phyloP scores from a whole-genome alignment of 2,329 filamentous ascomycete genomes.

The Ophiobolus disseminans region DNA sequence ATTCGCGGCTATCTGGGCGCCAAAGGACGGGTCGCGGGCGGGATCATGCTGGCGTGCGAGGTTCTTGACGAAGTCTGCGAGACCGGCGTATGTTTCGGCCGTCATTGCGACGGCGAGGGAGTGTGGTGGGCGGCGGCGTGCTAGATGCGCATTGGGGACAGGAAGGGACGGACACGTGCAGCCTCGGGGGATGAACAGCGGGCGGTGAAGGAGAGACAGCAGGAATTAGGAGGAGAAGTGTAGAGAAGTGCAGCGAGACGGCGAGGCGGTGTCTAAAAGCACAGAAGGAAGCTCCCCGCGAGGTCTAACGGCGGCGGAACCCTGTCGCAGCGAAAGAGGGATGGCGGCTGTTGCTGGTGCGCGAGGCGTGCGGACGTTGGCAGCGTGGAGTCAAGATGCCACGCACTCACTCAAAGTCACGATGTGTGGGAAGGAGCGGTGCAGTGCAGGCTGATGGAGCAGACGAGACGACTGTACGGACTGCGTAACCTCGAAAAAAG shows the following conservation, averaged over 20 bases:
- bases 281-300: slow-evolving; percentile 13
- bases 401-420: neutral
- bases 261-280: slow-evolving; percentile 15
- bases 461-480: slow-evolving; percentile 2
- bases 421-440: neutral
- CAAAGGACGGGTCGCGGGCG: slow-evolving; percentile 52
- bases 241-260: slow-evolving; percentile 7
- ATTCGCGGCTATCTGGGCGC: slow-evolving; percentile 56
- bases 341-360: slow-evolving; percentile 2
- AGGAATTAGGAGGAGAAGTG: slow-evolving; percentile 6
- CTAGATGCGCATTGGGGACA: slow-evolving; percentile 47
- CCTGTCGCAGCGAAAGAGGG: slow-evolving; percentile 5
- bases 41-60: slow-evolving; percentile 58
- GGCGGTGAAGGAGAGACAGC: slow-evolving; percentile 3
- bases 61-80: slow-evolving; percentile 55
- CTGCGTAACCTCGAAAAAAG: slow-evolving; percentile 3
- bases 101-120: slow-evolving; percentile 34
- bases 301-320: slow-evolving; percentile 5
- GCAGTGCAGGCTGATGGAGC: slow-evolving; percentile 6
- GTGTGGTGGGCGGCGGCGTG: slow-evolving; percentile 23
- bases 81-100: slow-evolving; percentile 46
- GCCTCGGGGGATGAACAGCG: slow-evolving; percentile 14
- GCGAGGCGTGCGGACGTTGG: slow-evolving; percentile 4
- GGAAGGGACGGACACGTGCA: slow-evolving; percentile 20
- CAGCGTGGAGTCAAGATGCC: neutral